A percentile compares a stretch with the other conserved stretches of the same genome.
phyloP scores from a whole-genome alignment of 1,139 yeast species.

The Yamadazyma blattariae region DNA sequence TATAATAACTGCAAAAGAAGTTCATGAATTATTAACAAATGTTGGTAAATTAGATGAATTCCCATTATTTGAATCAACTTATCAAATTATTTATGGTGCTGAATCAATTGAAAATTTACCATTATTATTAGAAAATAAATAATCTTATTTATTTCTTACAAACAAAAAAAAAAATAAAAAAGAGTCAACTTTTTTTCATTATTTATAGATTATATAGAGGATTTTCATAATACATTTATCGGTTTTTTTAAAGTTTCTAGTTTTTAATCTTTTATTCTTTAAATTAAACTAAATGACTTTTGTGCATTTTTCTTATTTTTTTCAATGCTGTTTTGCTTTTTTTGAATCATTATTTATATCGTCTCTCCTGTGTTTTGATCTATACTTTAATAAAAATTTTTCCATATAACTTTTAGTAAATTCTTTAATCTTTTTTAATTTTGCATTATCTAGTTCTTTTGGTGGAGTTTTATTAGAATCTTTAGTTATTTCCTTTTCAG shows the following conservation, averaged over 20 bases:
- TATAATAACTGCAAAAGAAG: conserved; percentile 47
- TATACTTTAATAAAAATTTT: conserved; percentile 58
- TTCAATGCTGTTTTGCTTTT: conserved; percentile 4
- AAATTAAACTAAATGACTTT: no score
- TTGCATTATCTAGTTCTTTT: conserved; percentile 56
- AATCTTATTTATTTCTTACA: no score
- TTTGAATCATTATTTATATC: conserved; percentile 5
- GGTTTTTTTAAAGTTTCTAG: no score
- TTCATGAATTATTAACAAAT: conserved; percentile 41
- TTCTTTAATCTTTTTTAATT: conserved; percentile 63
- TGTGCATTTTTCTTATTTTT: no score
- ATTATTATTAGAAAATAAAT: conserved; percentile 26
- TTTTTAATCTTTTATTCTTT: no score
- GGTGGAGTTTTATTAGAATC: conserved; percentile 46
- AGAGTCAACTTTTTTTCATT: no score
- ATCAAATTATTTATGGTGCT: conserved; percentile 42
- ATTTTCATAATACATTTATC: no score
- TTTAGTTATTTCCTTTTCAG: conserved; percentile 61
- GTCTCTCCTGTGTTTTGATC: conserved; percentile 30
- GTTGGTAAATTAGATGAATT: conserved; percentile 32
- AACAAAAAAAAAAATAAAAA: no score
- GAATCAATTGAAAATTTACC: conserved; percentile 37
- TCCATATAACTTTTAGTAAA: conserved; percentile 72
- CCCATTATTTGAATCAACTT: conserved; percentile 49
- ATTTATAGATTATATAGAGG: no score